These are phyloP conservation scores for Mucor lusitanicus DNA, from an alignment of 371 early-diverging fungal species.

Conservation along the genomic window DNA sequence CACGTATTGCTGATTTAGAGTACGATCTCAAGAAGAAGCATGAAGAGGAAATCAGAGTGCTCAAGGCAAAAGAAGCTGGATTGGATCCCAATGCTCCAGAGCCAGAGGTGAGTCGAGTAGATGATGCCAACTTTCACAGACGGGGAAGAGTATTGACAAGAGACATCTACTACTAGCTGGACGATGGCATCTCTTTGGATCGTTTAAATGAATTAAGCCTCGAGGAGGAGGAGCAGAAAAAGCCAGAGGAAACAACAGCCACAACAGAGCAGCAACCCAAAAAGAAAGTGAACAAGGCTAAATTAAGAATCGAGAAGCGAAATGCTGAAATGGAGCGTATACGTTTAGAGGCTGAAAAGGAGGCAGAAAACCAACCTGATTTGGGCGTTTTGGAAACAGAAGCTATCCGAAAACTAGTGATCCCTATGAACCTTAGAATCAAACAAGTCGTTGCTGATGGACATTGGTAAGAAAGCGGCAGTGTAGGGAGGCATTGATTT, in stretches of 20 bases:
- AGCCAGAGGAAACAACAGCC: conserved; percentile 7
- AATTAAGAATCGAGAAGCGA: conserved; percentile 69
- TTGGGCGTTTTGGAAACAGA: conserved; percentile 71
- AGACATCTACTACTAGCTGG: not conserved
- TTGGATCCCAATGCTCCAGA: conserved; percentile 14
- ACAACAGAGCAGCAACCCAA: conserved; percentile 6
- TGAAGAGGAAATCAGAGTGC: conserved; percentile 60
- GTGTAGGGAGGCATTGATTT: not conserved
- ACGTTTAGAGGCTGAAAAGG: conserved; percentile 78
- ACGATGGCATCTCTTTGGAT: conserved; percentile 49
- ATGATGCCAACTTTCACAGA: not conserved
- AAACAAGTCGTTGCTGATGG: conserved; percentile 79
- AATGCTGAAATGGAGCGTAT: conserved; percentile 76
- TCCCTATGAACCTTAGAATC: conserved; percentile 43
- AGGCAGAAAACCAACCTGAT: conserved; percentile 78
- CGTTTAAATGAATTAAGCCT: conserved; percentile 38
- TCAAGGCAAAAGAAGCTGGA: conserved; percentile 26
- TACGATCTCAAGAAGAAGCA: conserved; percentile 65
- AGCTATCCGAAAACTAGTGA: conserved; percentile 62
- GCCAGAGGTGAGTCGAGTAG: conserved; percentile 18
- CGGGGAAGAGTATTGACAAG: not conserved
- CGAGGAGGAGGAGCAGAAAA: conserved; percentile 32
- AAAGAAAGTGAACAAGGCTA: conserved; percentile 68
- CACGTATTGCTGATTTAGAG: conserved; percentile 74
- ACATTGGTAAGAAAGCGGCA: conserved; percentile 65